Evolutionary conservation across 2,329 filamentous ascomycete species (phyloP), one percentile per base, ranked within the genome.

Genomic region (Penicillium janthinellum): DNA sequence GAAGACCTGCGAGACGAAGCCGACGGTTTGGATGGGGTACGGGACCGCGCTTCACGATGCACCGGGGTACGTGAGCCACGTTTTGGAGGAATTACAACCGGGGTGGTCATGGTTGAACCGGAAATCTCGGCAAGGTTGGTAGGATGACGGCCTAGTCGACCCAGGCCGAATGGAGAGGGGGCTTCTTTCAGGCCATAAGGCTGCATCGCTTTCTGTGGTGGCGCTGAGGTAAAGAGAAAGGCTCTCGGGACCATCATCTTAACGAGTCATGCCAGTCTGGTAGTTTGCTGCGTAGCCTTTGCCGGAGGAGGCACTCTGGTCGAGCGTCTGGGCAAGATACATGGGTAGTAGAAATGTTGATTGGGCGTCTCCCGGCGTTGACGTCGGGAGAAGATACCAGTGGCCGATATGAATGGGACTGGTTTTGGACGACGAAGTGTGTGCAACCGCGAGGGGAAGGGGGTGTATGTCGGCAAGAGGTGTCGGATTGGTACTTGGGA

Each of bases 191-290:
- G 42, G 15, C 41, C 38, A 7, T 48, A 49, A 48, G 63, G 48
- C 44, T 59, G 49, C 45, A 62, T 61, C 28, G 61, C 45, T 54
- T 69, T 72, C 45, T 67, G 66, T 12, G 67, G 57, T 37, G 71
- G 64, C 35, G 71, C 64, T 11, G 76, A 75, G 42, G 64, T 73
- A 48, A 75, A 76, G 17, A 73, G 64, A 59, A 77, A 78, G 52
- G 75, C 71, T 64, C 75, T 70, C 41, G 76, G 76, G 51, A 78
- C 75, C 75, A 79, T 79, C 75, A 78, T 78, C 55, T 70, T 64
- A 56, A 41, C 57, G 51, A 41, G 22, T 73, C 62, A 67, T 61
- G 58, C 56, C 62, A 64, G 54, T 56, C 57, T 5, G 57, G 54
- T 58, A 47, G 59, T 62, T 61, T 53, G 39, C 59, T 50, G 44